A percentile compares a stretch with the other conserved stretches of the same genome.
These are phyloP conservation scores for Ramalina intermedia DNA, from an alignment of 495 filamentous ascomycete species.

Conservation along the genomic window DNA sequence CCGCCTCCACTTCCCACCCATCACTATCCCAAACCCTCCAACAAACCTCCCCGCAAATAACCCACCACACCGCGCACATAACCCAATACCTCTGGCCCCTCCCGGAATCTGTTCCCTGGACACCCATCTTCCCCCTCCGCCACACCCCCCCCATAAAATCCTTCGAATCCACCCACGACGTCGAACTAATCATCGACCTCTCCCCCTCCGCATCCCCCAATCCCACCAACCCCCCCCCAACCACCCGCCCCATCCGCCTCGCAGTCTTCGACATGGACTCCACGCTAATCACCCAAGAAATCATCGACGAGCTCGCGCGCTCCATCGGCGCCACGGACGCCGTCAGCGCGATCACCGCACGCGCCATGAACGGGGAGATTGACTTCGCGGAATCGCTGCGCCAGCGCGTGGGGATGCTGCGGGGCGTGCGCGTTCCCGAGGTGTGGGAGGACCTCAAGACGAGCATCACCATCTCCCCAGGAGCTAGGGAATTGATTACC, in stretches of 20 bases:
- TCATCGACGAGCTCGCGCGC: slow-evolving; percentile 85
- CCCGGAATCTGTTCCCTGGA: slow-evolving; percentile 25
- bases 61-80: background rate
- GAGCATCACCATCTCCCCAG: slow-evolving; percentile 64
- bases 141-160: slow-evolving; percentile 51
- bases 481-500: slow-evolving; percentile 56
- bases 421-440: slow-evolving; percentile 51
- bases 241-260: slow-evolving; percentile 29
- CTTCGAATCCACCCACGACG: slow-evolving; percentile 53
- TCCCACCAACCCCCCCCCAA: no score
- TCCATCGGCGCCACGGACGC: slow-evolving; percentile 57
- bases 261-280: slow-evolving; percentile 97
- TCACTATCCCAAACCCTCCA: background rate
- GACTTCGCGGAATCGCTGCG: slow-evolving; percentile 75
- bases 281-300: slow-evolving; percentile 89
- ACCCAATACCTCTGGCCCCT: slow-evolving; percentile 3
- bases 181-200: slow-evolving; percentile 72
- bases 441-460: slow-evolving; percentile 69
- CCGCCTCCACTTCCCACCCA: background rate
- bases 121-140: slow-evolving; percentile 40
- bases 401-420: slow-evolving; percentile 64
- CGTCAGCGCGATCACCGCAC: slow-evolving; percentile 69
- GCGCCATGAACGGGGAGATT: slow-evolving; percentile 94
- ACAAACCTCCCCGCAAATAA: background rate
- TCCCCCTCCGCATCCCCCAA: slow-evolving; percentile 53